A percentile compares a stretch with the other conserved stretches of the same genome.
Conservation (phyloP, 2,329 filamentous ascomycete genomes). For the Botrytis porri region DNA sequence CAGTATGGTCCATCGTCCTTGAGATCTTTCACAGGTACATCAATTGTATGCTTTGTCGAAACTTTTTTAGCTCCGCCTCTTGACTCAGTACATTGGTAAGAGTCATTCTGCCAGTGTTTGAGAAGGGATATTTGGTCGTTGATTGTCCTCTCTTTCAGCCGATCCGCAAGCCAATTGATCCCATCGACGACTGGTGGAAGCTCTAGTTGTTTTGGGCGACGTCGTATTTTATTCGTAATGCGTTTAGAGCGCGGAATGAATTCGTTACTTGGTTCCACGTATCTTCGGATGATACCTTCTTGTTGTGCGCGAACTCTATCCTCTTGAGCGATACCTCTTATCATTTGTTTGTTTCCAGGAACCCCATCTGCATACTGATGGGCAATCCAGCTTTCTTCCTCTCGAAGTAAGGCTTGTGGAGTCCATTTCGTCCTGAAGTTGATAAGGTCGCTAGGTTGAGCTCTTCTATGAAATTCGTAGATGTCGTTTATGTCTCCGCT, state of each 20-base stretch:
- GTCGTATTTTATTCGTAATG: neutral
- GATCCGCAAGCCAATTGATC: neutral
- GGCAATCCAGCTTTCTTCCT: neutral
- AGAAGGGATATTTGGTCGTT: neutral
- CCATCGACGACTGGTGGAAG: neutral
- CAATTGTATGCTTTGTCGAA: neutral
- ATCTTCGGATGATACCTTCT: neutral
- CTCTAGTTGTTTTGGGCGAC: neutral
- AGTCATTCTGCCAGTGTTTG: neutral
- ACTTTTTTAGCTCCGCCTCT: neutral
- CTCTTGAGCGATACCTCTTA: neutral
- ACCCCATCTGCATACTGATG: neutral
- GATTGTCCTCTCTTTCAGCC: neutral
- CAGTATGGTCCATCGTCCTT: neutral
- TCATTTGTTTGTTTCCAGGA: neutral
- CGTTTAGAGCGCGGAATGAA: neutral
- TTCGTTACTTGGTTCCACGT: neutral
- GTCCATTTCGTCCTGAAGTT: slow-evolving; percentile 1
- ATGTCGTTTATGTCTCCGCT: neutral
- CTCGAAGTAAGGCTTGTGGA: neutral
- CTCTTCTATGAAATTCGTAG: neutral
- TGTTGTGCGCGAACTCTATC: neutral
- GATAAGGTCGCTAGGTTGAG: neutral
- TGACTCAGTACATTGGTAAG: neutral
- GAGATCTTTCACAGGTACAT: neutral